A percentile compares a stretch with the other conserved stretches of the same genome.
These are phyloP conservation scores for Corylus avellana DNA, from an alignment of 306 rosid genomes.

Conservation along the genomic window DNA sequence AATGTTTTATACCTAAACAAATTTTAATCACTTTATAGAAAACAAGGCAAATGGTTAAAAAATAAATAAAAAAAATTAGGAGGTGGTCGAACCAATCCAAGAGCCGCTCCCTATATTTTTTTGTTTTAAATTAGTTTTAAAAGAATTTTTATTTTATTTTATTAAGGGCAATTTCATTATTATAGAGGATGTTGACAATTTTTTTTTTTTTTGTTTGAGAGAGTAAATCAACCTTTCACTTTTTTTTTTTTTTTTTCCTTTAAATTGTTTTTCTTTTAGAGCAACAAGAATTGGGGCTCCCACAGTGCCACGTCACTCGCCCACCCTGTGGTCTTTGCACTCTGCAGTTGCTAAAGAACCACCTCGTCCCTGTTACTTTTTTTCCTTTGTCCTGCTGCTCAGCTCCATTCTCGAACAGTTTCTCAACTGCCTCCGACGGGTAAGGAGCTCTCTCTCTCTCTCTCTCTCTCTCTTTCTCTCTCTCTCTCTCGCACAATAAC, in stretches of 20 bases:
- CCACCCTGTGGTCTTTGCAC: not conserved
- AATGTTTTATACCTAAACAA: no score
- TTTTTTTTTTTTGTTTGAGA: no score
- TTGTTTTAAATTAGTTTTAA: no score
- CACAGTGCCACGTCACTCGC: not conserved
- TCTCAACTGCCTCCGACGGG: constrained; percentile 1
- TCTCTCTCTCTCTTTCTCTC: not conserved
- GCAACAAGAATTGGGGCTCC: not conserved
- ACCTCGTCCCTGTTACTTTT: not conserved
- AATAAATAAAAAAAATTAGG: no score
- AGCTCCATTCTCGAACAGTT: not conserved
- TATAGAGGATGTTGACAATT: no score
- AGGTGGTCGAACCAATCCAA: no score
- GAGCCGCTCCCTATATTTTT: no score
- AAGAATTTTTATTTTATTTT: no score
- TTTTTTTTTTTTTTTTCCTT: not conserved
- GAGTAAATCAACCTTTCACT: not conserved
- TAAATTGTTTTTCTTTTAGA: not conserved
- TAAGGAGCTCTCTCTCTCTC: not conserved
- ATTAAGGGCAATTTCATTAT: no score
- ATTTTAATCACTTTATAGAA: no score
- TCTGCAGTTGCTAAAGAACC: not conserved
- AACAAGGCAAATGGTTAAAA: no score
- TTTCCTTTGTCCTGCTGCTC: not conserved
- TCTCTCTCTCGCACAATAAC: not conserved